phyloP scores from a whole-genome alignment of 768 basidiomycete species.

The Termitomyces sp. region DNA sequence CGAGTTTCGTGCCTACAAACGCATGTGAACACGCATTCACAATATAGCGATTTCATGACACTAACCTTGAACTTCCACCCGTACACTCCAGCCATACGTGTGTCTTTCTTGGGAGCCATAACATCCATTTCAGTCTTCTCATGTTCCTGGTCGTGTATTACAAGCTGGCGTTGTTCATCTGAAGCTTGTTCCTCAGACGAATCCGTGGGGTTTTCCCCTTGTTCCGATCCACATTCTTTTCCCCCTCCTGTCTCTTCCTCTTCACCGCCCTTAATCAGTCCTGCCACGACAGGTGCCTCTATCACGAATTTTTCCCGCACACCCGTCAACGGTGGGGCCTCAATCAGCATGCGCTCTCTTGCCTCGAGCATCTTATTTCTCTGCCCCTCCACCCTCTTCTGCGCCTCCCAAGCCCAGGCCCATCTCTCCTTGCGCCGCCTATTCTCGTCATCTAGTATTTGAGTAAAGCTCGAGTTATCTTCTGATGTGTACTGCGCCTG shows the following conservation, averaged over 20 bases:
- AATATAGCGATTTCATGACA: neutral
- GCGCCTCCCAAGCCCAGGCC: slow-evolving; percentile 94
- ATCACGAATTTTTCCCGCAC: slow-evolving; percentile 65
- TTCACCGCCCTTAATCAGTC: slow-evolving; percentile 41
- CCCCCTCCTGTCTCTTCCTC: slow-evolving; percentile 16
- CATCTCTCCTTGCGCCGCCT: slow-evolving; percentile 70
- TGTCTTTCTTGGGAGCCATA: slow-evolving; percentile 77
- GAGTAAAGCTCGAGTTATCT: slow-evolving; percentile 95
- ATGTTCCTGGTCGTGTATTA: slow-evolving; percentile 20
- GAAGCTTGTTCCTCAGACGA: slow-evolving; percentile 15
- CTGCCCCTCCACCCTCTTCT: slow-evolving; percentile 69
- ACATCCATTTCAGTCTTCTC: slow-evolving; percentile 48
- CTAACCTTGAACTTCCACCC: slow-evolving; percentile 78
- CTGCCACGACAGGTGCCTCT: slow-evolving; percentile 50
- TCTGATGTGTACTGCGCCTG: slow-evolving; percentile 93
- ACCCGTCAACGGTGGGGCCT: slow-evolving; percentile 54
- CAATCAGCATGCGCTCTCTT: slow-evolving; percentile 68
- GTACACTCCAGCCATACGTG: slow-evolving; percentile 65
- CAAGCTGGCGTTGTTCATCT: slow-evolving; percentile 10
- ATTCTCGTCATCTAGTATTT: slow-evolving; percentile 90
- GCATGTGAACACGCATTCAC: neutral
- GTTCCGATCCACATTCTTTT: slow-evolving; percentile 4
- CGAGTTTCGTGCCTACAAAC: slow-evolving; percentile 79
- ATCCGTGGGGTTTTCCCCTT: slow-evolving; percentile 18
- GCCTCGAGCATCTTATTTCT: slow-evolving; percentile 59